Evolutionary conservation across 805 yeast genomes (phyloP), one percentile per base, ranked within the genome.

Genomic region (Saccharomycopsis sp.): DNA sequence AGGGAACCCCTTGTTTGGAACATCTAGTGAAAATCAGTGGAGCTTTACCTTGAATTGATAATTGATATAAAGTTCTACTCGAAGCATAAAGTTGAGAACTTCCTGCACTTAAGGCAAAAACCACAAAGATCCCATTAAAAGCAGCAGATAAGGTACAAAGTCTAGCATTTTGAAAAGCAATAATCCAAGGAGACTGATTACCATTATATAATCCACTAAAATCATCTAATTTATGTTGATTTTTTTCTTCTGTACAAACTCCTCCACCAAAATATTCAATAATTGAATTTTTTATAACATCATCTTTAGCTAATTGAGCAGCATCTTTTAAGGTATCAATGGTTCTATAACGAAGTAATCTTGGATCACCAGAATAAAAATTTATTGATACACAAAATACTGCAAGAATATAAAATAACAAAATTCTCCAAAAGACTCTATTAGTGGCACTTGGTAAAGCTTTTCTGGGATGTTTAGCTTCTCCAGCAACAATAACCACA

Each of bases 401-500:
- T 3, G 86, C 72, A 17, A 83, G 55, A 32, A 82, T 57, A 57
- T 83, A 84, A 48, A 83, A 70, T 0, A 80, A 54, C 4, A 79
- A 51, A 27, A 84, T 72, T 50, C 88, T 63, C 69, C 82, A 79
- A 53, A 82, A 81, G 3, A 83, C 85, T 49, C 80, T 66, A 49
- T 69, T 76, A 3, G 89, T 81, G 1, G 92, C 92, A 10, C 78
- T 69, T 1, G 94, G 94, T n/a, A 84, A 64, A 0, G 92, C 77
- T 45, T 69, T 73, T 49, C 94, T 64, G 3, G 95, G 94, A 49
- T 82, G 78, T 46, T 78, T 65, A 14, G 88, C 83, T 56, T 84
- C 95, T 56, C 88, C 85, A 5, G 92, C 86, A 2, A 89, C 89
- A 42, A 83, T 74, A 47, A 83, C 76, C 14, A 85, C 88, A 55